Evolutionary conservation across 2,329 filamentous ascomycete genomes (phyloP).

Genomic region (Periconia sp.): DNA sequence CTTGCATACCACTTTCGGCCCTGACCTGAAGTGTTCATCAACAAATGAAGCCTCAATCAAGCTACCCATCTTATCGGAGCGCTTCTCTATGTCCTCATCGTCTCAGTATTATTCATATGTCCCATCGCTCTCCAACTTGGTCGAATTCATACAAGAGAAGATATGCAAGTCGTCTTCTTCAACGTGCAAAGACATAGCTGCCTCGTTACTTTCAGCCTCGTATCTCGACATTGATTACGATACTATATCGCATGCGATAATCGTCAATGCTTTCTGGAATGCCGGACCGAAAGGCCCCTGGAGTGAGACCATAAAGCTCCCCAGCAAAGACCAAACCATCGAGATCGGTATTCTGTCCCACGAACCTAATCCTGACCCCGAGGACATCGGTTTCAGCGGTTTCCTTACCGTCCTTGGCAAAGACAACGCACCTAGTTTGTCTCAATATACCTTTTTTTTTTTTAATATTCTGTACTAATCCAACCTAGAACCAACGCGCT

Average conservation of each 20-base stretch:
- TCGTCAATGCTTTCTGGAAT: slow-evolving; percentile 69
- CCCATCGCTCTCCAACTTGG: slow-evolving; percentile 62
- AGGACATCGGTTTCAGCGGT: slow-evolving; percentile 80
- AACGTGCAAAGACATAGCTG: slow-evolving; percentile 58
- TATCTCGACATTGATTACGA: slow-evolving; percentile 82
- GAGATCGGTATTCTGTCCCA: slow-evolving; percentile 81
- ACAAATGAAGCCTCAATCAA: slow-evolving; percentile 66
- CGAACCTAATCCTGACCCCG: slow-evolving; percentile 67
- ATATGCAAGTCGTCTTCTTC: slow-evolving; percentile 58
- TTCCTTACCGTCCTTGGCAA: slow-evolving; percentile 80
- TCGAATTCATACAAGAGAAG: slow-evolving; percentile 58
- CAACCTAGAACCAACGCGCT: slow-evolving; percentile 70
- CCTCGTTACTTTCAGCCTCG: slow-evolving; percentile 60
- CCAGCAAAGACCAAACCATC: slow-evolving; percentile 58
- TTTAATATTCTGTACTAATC: slow-evolving; percentile 1
- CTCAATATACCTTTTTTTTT: neutral
- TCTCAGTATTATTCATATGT: slow-evolving; percentile 75
- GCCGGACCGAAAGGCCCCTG: slow-evolving; percentile 43
- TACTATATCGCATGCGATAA: slow-evolving; percentile 68
- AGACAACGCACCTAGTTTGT: slow-evolving; percentile 68
- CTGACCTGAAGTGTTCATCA: slow-evolving; percentile 61
- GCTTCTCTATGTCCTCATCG: slow-evolving; percentile 67
- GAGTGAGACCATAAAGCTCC: slow-evolving; percentile 52
- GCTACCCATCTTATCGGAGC: slow-evolving; percentile 61
- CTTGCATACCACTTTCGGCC: slow-evolving; percentile 64